These are phyloP conservation scores for Neolecta irregularis DNA, from an alignment of 1,139 yeast genomes.

Conservation along the genomic window DNA sequence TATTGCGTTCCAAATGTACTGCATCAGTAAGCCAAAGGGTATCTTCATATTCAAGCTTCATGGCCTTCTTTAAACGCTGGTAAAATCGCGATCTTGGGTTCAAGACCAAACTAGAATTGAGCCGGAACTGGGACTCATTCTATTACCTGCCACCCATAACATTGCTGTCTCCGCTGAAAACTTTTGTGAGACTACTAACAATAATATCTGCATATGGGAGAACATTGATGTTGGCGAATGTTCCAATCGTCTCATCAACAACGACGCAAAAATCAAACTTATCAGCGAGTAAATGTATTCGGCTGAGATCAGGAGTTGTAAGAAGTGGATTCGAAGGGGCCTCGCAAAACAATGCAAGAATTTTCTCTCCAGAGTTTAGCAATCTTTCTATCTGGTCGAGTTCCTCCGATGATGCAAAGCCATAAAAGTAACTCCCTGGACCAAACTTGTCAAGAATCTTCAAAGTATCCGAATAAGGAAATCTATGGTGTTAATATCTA, in stretches of 20 bases:
- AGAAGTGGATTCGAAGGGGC: constrained; percentile 86
- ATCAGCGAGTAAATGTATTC: constrained; percentile 50
- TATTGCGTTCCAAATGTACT: constrained; percentile 76
- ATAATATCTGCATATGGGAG: constrained; percentile 72
- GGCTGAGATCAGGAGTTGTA: constrained; percentile 60
- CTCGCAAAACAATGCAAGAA: constrained; percentile 69
- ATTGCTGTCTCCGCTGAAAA: constrained; percentile 86
- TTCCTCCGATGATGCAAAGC: constrained; percentile 65
- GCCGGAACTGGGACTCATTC: background rate
- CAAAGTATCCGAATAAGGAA: constrained; percentile 86
- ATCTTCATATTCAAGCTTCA: constrained; percentile 50
- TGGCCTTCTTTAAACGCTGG: constrained; percentile 34
- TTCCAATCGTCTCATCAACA: constrained; percentile 89
- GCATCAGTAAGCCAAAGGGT: constrained; percentile 89
- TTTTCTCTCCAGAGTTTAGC: constrained; percentile 45
- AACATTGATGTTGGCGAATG: constrained; percentile 68
- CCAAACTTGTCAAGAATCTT: constrained; percentile 81
- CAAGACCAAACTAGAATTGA: constrained; percentile 43
- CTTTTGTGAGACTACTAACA: constrained; percentile 77
- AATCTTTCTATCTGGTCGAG: constrained; percentile 47
- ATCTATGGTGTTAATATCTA: constrained; percentile 54
- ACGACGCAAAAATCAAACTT: constrained; percentile 60
- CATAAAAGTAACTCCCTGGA: constrained; percentile 64
- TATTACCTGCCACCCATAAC: constrained; percentile 67
- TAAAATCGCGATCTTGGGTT: constrained; percentile 52